Percentiles rank a stretch among this genome's conserved stretches.
These are phyloP conservation scores for Solanum sejunctum DNA, from an alignment of 257 asterid species.

Conservation along the genomic window DNA sequence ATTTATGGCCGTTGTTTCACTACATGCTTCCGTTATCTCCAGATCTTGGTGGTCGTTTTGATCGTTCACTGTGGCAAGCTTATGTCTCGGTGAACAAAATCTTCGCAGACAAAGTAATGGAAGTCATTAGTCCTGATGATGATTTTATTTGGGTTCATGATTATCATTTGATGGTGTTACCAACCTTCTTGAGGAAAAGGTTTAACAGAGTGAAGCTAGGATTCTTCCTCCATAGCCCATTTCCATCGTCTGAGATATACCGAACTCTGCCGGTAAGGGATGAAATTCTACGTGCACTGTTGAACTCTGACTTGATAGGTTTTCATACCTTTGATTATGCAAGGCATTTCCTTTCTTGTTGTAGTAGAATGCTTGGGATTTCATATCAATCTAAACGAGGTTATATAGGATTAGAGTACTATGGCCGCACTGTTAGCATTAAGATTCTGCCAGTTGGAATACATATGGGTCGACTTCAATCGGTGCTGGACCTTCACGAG, in stretches of 20 bases:
- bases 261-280: conserved; percentile 68
- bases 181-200: conserved; percentile 73
- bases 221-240: conserved; percentile 73
- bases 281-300: conserved; percentile 67
- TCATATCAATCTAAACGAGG: conserved; percentile 81
- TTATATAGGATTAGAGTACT: conserved; percentile 69
- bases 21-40: conserved; percentile 93
- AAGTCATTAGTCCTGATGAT: conserved; percentile 77
- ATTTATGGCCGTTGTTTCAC: conserved; percentile 84
- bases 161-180: conserved; percentile 78
- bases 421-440: conserved; percentile 78
- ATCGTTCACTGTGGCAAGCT: conserved; percentile 78
- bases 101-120: conserved; percentile 88
- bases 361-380: conserved; percentile 78
- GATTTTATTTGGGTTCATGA: conserved; percentile 90
- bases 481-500: conserved; percentile 57
- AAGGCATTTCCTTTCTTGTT: conserved; percentile 72
- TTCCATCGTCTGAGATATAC: conserved; percentile 83
- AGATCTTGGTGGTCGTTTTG: conserved; percentile 84
- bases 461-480: conserved; percentile 60
- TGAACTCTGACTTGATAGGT: conserved; percentile 74
- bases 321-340: conserved; percentile 83
- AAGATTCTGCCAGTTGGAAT: conserved; percentile 82
- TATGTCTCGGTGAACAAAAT: conserved; percentile 78
- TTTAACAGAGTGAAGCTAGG: conserved; percentile 80